phyloP scores from a whole-genome alignment of 345 rosid species.

The Psidium friedrichsthalianum region DNA sequence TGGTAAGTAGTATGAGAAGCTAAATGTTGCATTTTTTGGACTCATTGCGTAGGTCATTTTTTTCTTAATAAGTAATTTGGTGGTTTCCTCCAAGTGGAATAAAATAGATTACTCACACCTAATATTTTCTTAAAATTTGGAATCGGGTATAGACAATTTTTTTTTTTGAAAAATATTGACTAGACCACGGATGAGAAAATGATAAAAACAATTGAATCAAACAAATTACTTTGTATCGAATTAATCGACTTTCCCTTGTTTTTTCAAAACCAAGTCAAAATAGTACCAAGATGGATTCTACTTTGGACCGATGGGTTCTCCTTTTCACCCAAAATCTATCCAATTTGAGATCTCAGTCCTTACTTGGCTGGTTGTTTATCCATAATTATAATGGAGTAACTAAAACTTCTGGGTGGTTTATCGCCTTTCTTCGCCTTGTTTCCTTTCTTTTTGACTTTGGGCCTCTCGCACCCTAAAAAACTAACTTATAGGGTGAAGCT shows the following conservation, averaged over 20 bases:
- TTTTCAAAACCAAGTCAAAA: background rate
- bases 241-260: too few species aligned
- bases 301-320: background rate
- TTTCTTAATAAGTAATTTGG: background rate
- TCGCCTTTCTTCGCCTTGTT: too few species aligned
- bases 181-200: background rate
- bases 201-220: background rate
- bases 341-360: background rate
- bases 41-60: background rate
- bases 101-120: background rate
- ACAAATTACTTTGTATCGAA: background rate
- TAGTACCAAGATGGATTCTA: background rate
- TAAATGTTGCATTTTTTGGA: background rate
- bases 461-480: too few species aligned
- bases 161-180: background rate
- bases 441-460: too few species aligned
- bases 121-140: background rate
- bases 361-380: background rate
- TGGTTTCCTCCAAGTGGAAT: background rate
- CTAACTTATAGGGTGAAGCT: too few species aligned
- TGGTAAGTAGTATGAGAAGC: background rate
- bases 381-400: background rate
- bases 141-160: background rate
- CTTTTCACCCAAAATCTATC: background rate
- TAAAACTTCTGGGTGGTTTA: too few species aligned